phyloP scores from a whole-genome alignment of 805 yeast genomes.

The Pichia rugopelliculosa region DNA sequence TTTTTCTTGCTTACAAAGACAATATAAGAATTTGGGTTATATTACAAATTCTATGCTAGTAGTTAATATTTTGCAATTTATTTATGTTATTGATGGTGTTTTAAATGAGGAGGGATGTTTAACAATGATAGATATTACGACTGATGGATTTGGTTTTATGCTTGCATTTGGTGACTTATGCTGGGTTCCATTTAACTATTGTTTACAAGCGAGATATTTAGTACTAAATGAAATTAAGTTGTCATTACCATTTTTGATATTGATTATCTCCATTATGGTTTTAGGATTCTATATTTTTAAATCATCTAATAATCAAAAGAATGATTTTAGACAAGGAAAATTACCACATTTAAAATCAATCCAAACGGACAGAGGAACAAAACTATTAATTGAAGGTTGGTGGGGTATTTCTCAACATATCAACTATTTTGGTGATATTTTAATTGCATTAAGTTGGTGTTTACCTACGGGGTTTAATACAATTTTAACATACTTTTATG shows the following conservation, averaged over 20 bases:
- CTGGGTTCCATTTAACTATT: constrained; percentile 86
- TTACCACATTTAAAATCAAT: constrained; percentile 62
- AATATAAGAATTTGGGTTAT: constrained; percentile 43
- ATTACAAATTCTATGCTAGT: constrained; percentile 67
- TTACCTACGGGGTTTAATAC: constrained; percentile 78
- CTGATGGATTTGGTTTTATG: constrained; percentile 98
- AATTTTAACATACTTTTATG: constrained; percentile 81
- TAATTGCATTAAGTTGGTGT: constrained; percentile 89
- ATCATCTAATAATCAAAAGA: constrained; percentile 77
- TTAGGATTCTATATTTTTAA: constrained; percentile 78
- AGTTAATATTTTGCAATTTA: constrained; percentile 62
- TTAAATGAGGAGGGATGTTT: constrained; percentile 83
- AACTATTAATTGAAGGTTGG: constrained; percentile 86
- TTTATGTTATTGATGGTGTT: constrained; percentile 87
- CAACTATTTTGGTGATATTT: constrained; percentile 93
- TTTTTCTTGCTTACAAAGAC: constrained; percentile 73
- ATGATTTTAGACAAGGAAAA: constrained; percentile 73
- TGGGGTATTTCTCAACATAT: constrained; percentile 92
- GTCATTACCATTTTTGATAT: constrained; percentile 32
- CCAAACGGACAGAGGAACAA: constrained; percentile 69
- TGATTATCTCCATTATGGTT: constrained; percentile 38
- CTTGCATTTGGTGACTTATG: constrained; percentile 89
- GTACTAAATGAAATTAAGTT: constrained; percentile 54
- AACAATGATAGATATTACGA: constrained; percentile 92
- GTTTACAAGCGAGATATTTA: constrained; percentile 77